Conservation (phyloP, 441 rosid genomes). For the Croton setiger region DNA sequence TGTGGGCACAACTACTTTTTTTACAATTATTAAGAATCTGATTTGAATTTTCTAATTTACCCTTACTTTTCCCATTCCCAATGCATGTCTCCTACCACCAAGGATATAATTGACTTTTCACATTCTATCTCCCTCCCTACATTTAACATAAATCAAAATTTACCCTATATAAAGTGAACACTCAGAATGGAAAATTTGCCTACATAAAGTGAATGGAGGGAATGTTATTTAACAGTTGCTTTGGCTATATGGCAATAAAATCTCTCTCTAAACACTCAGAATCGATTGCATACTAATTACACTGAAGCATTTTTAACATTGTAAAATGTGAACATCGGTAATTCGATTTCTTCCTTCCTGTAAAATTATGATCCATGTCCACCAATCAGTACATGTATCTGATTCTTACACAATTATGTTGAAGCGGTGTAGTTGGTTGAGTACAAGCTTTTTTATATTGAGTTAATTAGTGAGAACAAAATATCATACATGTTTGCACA, state of each 20-base stretch:
- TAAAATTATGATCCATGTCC: neutral
- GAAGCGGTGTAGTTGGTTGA: neutral
- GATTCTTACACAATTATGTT: neutral
- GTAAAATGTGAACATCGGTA: neutral
- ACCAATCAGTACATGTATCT: neutral
- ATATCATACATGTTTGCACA: neutral
- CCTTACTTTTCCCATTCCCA: too few species aligned
- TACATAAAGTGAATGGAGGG: too few species aligned
- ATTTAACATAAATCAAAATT: too few species aligned
- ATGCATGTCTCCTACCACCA: too few species aligned
- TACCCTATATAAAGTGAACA: too few species aligned
- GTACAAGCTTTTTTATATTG: neutral
- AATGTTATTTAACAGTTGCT: neutral
- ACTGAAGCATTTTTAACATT: neutral
- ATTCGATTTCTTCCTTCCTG: neutral
- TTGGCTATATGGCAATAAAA: neutral
- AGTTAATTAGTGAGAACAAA: neutral
- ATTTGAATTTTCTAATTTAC: too few species aligned
- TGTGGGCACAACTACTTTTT: too few species aligned
- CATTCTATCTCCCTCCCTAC: too few species aligned
- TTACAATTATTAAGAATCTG: too few species aligned
- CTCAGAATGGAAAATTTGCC: too few species aligned
- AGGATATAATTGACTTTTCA: too few species aligned
- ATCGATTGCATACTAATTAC: too few species aligned
- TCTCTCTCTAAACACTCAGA: neutral